phyloP scores from a whole-genome alignment of 306 rosid species.

The Echinosophora koreensis region DNA sequence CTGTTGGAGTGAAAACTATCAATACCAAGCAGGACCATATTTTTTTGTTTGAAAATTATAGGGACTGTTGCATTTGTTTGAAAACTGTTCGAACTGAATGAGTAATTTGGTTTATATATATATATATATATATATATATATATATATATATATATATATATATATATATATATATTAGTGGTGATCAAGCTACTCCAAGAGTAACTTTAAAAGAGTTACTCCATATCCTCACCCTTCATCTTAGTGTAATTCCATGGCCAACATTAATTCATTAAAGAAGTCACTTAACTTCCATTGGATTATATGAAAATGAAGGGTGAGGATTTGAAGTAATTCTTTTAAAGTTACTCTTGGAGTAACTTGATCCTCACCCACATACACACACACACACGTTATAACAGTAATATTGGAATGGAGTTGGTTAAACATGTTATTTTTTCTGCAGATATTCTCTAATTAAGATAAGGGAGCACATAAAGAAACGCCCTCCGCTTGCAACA shows the following conservation, averaged over 20 bases:
- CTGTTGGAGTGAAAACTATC: constrained; percentile 17
- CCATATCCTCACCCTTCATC: too few species aligned
- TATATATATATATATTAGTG: not conserved
- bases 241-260: too few species aligned
- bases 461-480: constrained; percentile 96
- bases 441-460: constrained; percentile 76
- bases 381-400: not conserved
- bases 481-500: constrained; percentile 93
- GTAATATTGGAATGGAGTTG: constrained; percentile 32
- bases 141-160: not conserved
- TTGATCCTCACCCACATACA: too few species aligned
- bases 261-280: too few species aligned
- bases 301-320: too few species aligned
- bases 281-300: too few species aligned
- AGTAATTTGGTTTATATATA: constrained; percentile 8
- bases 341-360: too few species aligned
- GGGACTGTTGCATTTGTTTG: constrained; percentile 6
- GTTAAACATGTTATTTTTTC: constrained; percentile 33
- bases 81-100: constrained; percentile 16
- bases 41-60: constrained; percentile 1
- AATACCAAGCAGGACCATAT: constrained; percentile 22
- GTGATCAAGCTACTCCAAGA: too few species aligned
- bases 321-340: too few species aligned
- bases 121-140: not conserved
- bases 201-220: too few species aligned